phyloP scores from a whole-genome alignment of 2,329 filamentous ascomycete genomes.

The Neofusicoccum sp. region DNA sequence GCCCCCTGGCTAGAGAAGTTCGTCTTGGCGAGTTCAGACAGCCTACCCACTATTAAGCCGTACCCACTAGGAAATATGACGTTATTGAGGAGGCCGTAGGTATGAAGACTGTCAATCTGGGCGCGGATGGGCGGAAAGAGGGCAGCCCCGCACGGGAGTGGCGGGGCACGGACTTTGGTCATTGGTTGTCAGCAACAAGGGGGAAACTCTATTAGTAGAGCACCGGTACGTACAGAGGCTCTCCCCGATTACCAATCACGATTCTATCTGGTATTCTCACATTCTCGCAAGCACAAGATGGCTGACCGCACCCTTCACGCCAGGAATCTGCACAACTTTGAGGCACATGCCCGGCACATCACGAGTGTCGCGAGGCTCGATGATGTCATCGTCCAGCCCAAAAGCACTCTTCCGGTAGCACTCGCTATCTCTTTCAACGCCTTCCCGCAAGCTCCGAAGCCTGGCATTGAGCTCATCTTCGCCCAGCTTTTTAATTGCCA shows the following conservation, averaged over 20 bases:
- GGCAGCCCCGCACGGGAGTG: not conserved
- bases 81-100: too few species aligned
- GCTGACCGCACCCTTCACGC: conserved; percentile 26
- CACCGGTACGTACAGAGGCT: too few species aligned
- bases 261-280: conserved; percentile 16
- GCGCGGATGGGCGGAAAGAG: too few species aligned
- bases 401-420: conserved; percentile 35
- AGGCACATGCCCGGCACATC: conserved; percentile 40
- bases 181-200: not conserved
- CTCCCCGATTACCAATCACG: too few species aligned
- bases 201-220: too few species aligned
- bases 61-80: too few species aligned
- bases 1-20: too few species aligned
- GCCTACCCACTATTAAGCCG: too few species aligned
- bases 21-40: too few species aligned
- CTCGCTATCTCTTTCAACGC: conserved; percentile 34
- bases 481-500: conserved; percentile 1
- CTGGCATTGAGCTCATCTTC: conserved; percentile 27
- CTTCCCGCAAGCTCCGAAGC: conserved; percentile 27
- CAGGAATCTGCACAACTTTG: conserved; percentile 30
- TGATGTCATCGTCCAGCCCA: conserved; percentile 39
- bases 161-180: not conserved
- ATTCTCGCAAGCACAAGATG: conserved; percentile 29
- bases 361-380: conserved; percentile 39
- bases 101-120: too few species aligned